phyloP scores from a whole-genome alignment of 768 basidiomycete genomes.

The Chalciporus chontae region DNA sequence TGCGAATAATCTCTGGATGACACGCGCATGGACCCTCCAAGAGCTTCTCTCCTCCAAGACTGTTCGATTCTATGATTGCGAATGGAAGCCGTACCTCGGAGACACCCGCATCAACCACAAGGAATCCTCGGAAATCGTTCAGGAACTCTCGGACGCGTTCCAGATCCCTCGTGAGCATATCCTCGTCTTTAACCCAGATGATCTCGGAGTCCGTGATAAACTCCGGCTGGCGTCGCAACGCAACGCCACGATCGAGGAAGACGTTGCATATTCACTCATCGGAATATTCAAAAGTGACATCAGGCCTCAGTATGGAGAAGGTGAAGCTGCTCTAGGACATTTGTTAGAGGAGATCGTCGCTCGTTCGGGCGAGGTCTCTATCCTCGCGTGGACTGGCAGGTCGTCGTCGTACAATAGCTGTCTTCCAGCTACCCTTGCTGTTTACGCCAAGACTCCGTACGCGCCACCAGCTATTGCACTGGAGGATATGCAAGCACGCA shows the following conservation, averaged over 20 bases:
- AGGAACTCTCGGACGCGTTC: neutral
- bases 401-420: neutral
- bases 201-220: neutral
- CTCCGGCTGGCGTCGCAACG: slow-evolving; percentile 1
- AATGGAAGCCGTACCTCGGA: slow-evolving; percentile 5
- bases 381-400: neutral
- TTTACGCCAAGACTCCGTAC: no score
- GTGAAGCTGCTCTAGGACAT: neutral
- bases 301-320: neutral
- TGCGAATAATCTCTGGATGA: slow-evolving; percentile 1
- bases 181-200: neutral
- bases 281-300: slow-evolving; percentile 2
- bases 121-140: neutral
- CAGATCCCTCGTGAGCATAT: neutral
- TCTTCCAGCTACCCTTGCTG: neutral
- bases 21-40: slow-evolving; percentile 5
- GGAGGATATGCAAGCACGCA: no score
- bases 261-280: neutral
- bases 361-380: neutral
- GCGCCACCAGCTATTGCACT: no score
- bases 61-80: slow-evolving; percentile 4
- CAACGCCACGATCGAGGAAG: neutral
- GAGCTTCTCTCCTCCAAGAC: slow-evolving; percentile 7
- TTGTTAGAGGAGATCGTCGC: neutral
- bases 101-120: slow-evolving; percentile 1